Evolutionary conservation across 2,329 filamentous ascomycete species (phyloP), one percentile per base, ranked within the genome.

Genomic region (Aschersonia sp.): DNA sequence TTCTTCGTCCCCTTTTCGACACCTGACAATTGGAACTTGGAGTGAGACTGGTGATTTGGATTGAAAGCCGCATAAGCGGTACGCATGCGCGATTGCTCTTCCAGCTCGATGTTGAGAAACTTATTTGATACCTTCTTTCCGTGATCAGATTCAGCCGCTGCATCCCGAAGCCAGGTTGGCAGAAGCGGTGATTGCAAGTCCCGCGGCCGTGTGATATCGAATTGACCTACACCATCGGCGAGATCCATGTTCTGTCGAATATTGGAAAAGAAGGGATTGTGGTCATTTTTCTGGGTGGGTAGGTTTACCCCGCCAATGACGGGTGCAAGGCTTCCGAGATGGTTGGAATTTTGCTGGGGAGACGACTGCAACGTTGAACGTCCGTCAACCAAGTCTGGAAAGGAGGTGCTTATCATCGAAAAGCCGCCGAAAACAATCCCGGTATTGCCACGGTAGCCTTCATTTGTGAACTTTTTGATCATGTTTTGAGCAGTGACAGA

Each of bases 171-270:
- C 92, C 92, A 98, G 2, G 60, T 56, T 1, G 92, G 92, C 11
- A 96, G 70, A 12, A 70, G 62, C 5, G 72, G 66, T 39, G 64
- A 59, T 33, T 72, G 63, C 7, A 77, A 54, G n/a, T 63, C 68
- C 2, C 61, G 42, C 0, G 75, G 75, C 7, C 75, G 59, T 2
- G 61, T 57, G 5, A 79, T 60, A n/a, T 79, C 74, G 57, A 81
- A 79, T 56, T 94, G 89, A 0, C 92, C 92, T 9, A 97, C 90
- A 22, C 92, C 92, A 54, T 87, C 88, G 33, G 94, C 83, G 14
- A 98, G 71, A 59, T 97, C 92, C 78, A 94, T 90, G 53, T 97
- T 95, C 62, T 97, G 92, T 42, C 92, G 81, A 56, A 98, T 97
- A 54, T 96, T 97, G 51, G 81, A 81, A 63, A 97, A 97, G 68